A percentile compares a stretch with the other conserved stretches of the same genome.
Evolutionary conservation across 352 stramenopile genomes (phyloP).

Genomic region (Stramenopiles sp.): DNA sequence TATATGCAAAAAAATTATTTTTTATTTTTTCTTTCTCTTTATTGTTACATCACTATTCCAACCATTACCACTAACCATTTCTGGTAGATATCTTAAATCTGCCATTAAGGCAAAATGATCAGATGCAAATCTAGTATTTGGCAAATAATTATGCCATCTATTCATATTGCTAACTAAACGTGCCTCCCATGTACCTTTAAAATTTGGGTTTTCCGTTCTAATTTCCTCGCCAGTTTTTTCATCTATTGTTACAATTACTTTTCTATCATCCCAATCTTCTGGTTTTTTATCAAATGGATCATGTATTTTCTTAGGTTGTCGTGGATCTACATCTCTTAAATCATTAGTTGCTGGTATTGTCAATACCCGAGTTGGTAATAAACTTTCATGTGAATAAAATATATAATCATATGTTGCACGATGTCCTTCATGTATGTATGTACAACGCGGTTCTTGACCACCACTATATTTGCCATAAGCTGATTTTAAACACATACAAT

Average conservation of each 20-base stretch:
- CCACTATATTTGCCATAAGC: constrained; percentile 37
- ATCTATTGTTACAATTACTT: neutral
- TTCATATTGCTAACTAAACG: constrained; percentile 25
- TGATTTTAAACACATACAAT: constrained; percentile 40
- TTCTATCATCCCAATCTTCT: neutral
- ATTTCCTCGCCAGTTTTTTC: constrained; percentile 3
- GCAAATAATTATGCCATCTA: constrained; percentile 28
- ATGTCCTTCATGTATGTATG: constrained; percentile 34
- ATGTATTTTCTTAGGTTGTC: neutral
- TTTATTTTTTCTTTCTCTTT: neutral
- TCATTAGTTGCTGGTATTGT: constrained; percentile 21
- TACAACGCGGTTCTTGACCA: constrained; percentile 40
- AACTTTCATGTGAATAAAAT: constrained; percentile 34
- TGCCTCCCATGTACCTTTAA: constrained; percentile 31
- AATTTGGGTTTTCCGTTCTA: constrained; percentile 16
- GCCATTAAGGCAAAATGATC: constrained; percentile 47
- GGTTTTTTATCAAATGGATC: neutral
- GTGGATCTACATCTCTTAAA: neutral
- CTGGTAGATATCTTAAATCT: constrained; percentile 1
- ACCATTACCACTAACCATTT: neutral
- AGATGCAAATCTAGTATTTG: constrained; percentile 40
- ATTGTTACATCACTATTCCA: neutral
- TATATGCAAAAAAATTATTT: neutral
- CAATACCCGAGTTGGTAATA: constrained; percentile 25
- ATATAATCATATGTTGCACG: constrained; percentile 55